Conservation (phyloP, 192 early-diverging fungal species). For the Kickxella alabastrina region DNA sequence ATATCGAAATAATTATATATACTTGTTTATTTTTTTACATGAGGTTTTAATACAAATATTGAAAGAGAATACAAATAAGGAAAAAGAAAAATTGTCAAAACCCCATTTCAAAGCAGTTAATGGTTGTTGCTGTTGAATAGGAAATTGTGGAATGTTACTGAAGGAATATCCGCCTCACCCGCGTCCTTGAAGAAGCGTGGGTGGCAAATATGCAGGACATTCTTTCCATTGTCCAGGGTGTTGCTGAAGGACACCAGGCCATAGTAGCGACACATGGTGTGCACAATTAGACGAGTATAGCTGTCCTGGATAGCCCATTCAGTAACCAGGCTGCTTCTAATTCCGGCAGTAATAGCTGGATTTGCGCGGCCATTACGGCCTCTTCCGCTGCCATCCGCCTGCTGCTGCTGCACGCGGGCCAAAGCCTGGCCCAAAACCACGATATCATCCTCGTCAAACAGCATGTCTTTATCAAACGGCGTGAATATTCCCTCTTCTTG, state of each 20-base stretch:
- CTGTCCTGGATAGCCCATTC: slow-evolving; percentile 43
- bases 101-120: neutral
- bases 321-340: slow-evolving; percentile 29
- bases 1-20: neutral
- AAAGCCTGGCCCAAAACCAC: slow-evolving; percentile 28
- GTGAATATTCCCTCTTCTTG: slow-evolving; percentile 32
- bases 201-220: slow-evolving; percentile 41
- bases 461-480: slow-evolving; percentile 20
- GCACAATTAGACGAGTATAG: slow-evolving; percentile 41
- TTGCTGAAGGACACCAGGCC: slow-evolving; percentile 46
- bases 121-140: slow-evolving; percentile 19
- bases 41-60: neutral
- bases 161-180: slow-evolving; percentile 8
- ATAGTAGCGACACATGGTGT: slow-evolving; percentile 51
- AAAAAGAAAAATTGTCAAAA: slow-evolving; percentile 1
- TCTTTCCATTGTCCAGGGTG: slow-evolving; percentile 20
- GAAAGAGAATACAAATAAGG: neutral
- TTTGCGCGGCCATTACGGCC: neutral
- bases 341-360: slow-evolving; percentile 24
- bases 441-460: slow-evolving; percentile 36
- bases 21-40: neutral
- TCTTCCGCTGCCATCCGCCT: neutral
- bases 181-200: slow-evolving; percentile 32
- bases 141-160: slow-evolving; percentile 24
- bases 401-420: slow-evolving; percentile 2